Conservation (phyloP, 75 land plant genomes). For the Selaginella tamariscina region DNA sequence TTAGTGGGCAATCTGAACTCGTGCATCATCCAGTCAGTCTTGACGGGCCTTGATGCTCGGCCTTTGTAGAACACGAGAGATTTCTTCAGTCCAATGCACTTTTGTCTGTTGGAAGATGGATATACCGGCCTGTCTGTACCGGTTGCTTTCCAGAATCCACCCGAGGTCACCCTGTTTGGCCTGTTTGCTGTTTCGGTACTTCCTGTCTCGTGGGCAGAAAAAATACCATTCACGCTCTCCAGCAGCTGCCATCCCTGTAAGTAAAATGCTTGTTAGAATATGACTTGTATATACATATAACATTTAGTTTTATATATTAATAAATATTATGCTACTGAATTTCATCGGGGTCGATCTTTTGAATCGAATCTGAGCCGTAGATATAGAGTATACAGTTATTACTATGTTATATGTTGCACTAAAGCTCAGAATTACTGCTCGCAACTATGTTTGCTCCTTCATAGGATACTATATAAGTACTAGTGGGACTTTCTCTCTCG, state of each 20-base stretch:
- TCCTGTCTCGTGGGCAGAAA: conserved; percentile 33
- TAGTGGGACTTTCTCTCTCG: too few relatives aligned
- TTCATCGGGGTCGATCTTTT: too few relatives aligned
- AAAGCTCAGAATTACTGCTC: too few relatives aligned
- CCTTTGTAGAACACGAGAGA: conserved; percentile 27
- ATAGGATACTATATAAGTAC: too few relatives aligned
- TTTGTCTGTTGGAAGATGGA: neutral
- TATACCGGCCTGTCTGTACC: conserved; percentile 28
- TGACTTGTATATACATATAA: too few relatives aligned
- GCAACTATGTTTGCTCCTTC: too few relatives aligned
- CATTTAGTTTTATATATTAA: too few relatives aligned
- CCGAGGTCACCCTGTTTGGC: conserved; percentile 21
- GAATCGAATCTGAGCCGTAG: neutral
- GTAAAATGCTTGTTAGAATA: too few relatives aligned
- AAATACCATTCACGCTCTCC: conserved; percentile 29
- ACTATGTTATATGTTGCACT: too few relatives aligned
- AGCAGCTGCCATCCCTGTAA: conserved; percentile 13
- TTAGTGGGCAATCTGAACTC: conserved; percentile 29
- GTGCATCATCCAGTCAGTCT: conserved; percentile 54
- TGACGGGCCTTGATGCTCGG: conserved; percentile 21
- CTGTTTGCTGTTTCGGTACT: conserved; percentile 26
- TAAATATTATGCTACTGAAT: neutral
- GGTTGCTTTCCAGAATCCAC: conserved; percentile 40
- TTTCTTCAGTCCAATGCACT: conserved; percentile 39
- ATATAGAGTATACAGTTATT: neutral